Evolutionary conservation across 257 asterid genomes (phyloP), one percentile per base, ranked within the genome.

Genomic region (Solanum tacnaense): DNA sequence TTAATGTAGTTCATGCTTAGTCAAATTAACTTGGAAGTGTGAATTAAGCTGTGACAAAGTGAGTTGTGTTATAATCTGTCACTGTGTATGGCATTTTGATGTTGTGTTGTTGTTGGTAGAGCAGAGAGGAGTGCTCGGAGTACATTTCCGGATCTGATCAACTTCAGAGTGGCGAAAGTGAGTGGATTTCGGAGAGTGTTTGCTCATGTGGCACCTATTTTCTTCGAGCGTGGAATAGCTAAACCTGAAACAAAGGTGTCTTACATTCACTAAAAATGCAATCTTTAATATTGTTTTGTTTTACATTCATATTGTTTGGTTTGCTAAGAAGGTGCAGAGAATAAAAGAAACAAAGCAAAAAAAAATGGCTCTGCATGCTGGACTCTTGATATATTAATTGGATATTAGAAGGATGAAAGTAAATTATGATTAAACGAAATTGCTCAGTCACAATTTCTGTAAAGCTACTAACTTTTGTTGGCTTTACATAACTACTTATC

Each of bases 51-150:
- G 39, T 29, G 38, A 29, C 35, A 27, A 38, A 38, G 44, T 38
- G 46, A 39, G 81, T 34, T 34, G 27, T 65, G 34, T 1, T 65
- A 12, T 25, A 62, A 44, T 29, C 27, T 41, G 29, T 36, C 70
- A 15, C 16, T 62, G 11, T 58, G 34, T 62, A 3, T 58, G 34
- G 78, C 34, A 27, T 84, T 58, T 73, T 88, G 35, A 39, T n/a
- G 13, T 76, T 5, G 13, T 88, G 18, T 67, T 71, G 49, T 49
- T 71, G 65, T 67, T 89, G 87, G 65, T 85, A 70, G 85, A 86
- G 84, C 93, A 96, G 99, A 96, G 92, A 92, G 89, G 92, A 97
- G 99, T 87, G 99, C 99, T 25, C 92, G 98, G 94, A 96, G 98
- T 91, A 97, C 99, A 34, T 97, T 97, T 89, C 99, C 99, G 16